phyloP scores from a whole-genome alignment of 2,329 filamentous ascomycete genomes.

The Phyllosticta paracitricarpa region DNA sequence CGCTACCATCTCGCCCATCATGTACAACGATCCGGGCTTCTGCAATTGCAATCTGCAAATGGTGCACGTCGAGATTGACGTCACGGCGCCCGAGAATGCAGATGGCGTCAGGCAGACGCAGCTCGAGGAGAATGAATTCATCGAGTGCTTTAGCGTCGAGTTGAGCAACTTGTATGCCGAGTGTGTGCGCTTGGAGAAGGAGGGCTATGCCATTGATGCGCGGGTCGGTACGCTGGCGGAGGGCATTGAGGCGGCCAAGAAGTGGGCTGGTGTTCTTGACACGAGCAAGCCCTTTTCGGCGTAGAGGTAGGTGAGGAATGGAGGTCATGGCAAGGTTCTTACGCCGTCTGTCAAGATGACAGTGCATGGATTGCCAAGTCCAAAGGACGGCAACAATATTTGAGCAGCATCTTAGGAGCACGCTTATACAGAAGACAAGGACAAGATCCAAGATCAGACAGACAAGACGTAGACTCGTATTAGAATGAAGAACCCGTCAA shows the following conservation, averaged over 20 bases:
- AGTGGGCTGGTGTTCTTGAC: conserved; percentile 17
- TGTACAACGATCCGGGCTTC: conserved; percentile 29
- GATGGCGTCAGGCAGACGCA: conserved; percentile 47
- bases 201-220: conserved; percentile 72
- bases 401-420: too few relatives aligned
- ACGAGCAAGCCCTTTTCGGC: neutral
- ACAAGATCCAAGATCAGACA: too few relatives aligned
- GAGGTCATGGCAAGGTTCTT: neutral
- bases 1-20: neutral
- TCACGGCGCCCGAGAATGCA: conserved; percentile 58
- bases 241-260: conserved; percentile 62
- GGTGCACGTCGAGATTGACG: conserved; percentile 65
- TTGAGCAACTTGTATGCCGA: conserved; percentile 55
- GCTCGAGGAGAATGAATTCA: conserved; percentile 73
- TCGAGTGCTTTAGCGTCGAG: conserved; percentile 65
- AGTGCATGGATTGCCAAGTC: too few relatives aligned
- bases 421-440: too few relatives aligned
- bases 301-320: neutral
- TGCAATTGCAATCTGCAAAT: conserved; percentile 42
- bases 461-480: neutral
- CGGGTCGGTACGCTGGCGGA: conserved; percentile 69
- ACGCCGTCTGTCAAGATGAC: neutral
- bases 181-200: conserved; percentile 54
- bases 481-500: neutral
- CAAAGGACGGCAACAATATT: too few relatives aligned